A percentile compares a stretch with the other conserved stretches of the same genome.
These are phyloP conservation scores for Harringtonia aguacate DNA, from an alignment of 2,329 filamentous ascomycete species.

Conservation along the genomic window DNA sequence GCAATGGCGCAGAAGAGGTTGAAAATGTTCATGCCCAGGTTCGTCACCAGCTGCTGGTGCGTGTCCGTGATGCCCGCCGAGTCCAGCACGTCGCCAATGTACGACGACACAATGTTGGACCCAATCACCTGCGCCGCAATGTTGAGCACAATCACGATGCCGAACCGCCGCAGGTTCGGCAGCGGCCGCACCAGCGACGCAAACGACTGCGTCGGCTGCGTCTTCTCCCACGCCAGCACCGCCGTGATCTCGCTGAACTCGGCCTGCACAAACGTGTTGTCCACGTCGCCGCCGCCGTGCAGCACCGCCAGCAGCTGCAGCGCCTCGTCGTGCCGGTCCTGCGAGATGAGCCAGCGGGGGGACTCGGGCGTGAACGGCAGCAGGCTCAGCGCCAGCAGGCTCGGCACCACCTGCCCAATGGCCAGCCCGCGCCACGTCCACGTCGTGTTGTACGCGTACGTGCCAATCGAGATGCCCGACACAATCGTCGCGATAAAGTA, in stretches of 20 bases:
- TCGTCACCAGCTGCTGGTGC: background rate
- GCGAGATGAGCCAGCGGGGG: constrained; percentile 2
- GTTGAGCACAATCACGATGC: background rate
- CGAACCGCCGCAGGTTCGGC: background rate
- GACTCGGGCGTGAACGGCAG: constrained; percentile 3
- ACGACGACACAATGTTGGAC: constrained; percentile 4
- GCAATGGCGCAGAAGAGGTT: constrained; percentile 1
- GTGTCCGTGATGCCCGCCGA: constrained; percentile 2
- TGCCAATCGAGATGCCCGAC: constrained; percentile 1
- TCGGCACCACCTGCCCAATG: constrained; percentile 1
- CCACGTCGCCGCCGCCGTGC: background rate
- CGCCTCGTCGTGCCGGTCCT: constrained; percentile 7
- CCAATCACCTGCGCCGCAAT: constrained; percentile 2
- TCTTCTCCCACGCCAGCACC: constrained; percentile 1
- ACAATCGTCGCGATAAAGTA: constrained; percentile 2
- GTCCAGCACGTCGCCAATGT: constrained; percentile 1
- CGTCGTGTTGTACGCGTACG: constrained; percentile 1
- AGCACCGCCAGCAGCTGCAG: constrained; percentile 1
- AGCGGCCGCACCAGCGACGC: background rate
- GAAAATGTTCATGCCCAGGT: background rate
- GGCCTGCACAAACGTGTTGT: constrained; percentile 1
- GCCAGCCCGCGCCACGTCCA: constrained; percentile 1
- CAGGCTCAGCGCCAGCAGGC: background rate
- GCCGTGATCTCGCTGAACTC: constrained; percentile 3
- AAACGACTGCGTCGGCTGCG: background rate